These are phyloP conservation scores for Rhypophila decipiens DNA, from an alignment of 495 filamentous ascomycete genomes.

Conservation along the genomic window DNA sequence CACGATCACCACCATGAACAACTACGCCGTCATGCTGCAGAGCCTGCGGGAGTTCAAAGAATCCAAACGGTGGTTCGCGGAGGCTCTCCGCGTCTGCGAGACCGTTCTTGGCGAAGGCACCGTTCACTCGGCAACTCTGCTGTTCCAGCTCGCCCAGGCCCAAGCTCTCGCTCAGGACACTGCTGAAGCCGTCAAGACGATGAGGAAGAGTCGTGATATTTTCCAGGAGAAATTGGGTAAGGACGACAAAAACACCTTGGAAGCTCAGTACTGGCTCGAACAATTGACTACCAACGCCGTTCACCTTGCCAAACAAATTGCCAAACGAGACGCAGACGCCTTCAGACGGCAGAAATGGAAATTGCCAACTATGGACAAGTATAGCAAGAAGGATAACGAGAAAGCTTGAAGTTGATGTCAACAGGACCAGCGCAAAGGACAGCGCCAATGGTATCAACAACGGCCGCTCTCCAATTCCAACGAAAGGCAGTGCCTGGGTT, in stretches of 20 bases:
- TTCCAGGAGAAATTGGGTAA: slow-evolving; percentile 79
- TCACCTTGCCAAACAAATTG: slow-evolving; percentile 82
- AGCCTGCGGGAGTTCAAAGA: slow-evolving; percentile 85
- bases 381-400: too few relatives aligned
- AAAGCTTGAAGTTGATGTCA: too few relatives aligned
- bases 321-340: slow-evolving; percentile 84
- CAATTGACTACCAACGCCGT: slow-evolving; percentile 94
- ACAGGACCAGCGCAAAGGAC: too few relatives aligned
- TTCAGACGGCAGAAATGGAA: too few relatives aligned
- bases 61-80: slow-evolving; percentile 94
- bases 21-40: slow-evolving; percentile 97
- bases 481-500: too few relatives aligned
- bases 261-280: slow-evolving; percentile 90
- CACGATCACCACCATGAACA: slow-evolving; percentile 97
- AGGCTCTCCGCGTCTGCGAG: slow-evolving; percentile 80
- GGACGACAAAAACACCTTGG: slow-evolving; percentile 91
- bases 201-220: slow-evolving; percentile 93
- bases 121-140: slow-evolving; percentile 87
- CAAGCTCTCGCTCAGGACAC: slow-evolving; percentile 88
- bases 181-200: slow-evolving; percentile 79
- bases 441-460: too few relatives aligned
- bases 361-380: too few relatives aligned
- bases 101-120: slow-evolving; percentile 78
- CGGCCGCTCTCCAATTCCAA: too few relatives aligned
- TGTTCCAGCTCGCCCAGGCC: slow-evolving; percentile 95